phyloP scores from a whole-genome alignment of 768 basidiomycete species.

The Mycena olivaceomarginata region DNA sequence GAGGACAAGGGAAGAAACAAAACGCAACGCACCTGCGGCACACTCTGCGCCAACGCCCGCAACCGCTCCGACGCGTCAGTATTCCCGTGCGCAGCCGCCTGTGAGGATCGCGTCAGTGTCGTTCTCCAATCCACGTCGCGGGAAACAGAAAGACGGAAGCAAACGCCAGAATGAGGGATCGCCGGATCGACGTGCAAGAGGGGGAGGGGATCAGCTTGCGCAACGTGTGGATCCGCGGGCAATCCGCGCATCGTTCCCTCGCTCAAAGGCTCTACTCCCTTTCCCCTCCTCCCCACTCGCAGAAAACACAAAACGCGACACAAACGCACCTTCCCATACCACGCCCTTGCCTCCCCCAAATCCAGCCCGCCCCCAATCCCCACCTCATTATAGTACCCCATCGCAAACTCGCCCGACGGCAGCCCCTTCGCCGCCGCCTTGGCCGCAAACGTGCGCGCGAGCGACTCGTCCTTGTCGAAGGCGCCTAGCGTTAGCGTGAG shows the following conservation, averaged over 20 bases:
- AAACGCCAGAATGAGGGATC: too few relatives aligned
- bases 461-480: conserved; percentile 89
- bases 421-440: conserved; percentile 88
- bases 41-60: conserved; percentile 76
- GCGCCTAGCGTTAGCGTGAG: not conserved
- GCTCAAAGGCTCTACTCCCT: not conserved
- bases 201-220: too few relatives aligned
- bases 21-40: conserved; percentile 67
- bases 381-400: conserved; percentile 97
- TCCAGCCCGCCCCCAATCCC: conserved; percentile 88
- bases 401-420: conserved; percentile 92
- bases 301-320: too few relatives aligned
- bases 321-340: conserved; percentile 77
- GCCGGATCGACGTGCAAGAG: too few relatives aligned
- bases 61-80: conserved; percentile 87
- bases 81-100: conserved; percentile 91
- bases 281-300: not conserved
- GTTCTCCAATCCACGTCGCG: too few relatives aligned
- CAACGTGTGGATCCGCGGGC: too few relatives aligned
- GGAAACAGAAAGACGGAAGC: too few relatives aligned
- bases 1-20: too few relatives aligned
- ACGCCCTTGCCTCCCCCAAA: conserved; percentile 78
- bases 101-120: not conserved
- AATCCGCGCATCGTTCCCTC: too few relatives aligned
- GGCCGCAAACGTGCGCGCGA: conserved; percentile 93